Conservation (phyloP, 129 eudicot species). For the Smallanthus sonchifolius region DNA sequence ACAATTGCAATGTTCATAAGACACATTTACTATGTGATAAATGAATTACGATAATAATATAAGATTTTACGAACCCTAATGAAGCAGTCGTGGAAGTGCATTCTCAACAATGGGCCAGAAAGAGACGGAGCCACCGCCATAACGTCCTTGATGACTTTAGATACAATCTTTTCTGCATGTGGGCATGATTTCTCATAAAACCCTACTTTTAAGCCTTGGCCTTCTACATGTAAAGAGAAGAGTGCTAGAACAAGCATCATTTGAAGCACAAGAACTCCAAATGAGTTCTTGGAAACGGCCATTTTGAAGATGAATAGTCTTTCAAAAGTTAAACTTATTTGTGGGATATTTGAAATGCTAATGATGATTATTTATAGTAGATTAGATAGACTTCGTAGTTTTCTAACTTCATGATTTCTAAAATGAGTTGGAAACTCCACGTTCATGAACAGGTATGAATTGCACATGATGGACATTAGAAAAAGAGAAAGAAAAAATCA, state of each 20-base stretch:
- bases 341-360: slow-evolving; percentile 4
- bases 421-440: not conserved
- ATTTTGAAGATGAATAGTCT: not conserved
- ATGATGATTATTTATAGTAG: not conserved
- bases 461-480: not conserved
- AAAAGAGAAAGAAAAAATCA: too few species aligned
- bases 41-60: not conserved
- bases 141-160: slow-evolving; percentile 23
- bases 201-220: slow-evolving; percentile 48
- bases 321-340: not conserved
- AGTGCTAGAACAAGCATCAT: not conserved
- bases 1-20: not conserved
- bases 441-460: slow-evolving; percentile 2
- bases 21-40: too few species aligned
- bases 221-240: slow-evolving; percentile 9
- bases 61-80: slow-evolving; percentile 44
- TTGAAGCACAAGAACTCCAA: slow-evolving; percentile 1
- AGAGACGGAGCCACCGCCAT: slow-evolving; percentile 53
- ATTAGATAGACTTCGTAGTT: not conserved
- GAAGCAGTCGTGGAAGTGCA: slow-evolving; percentile 74
- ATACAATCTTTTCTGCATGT: slow-evolving; percentile 34
- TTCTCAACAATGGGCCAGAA: slow-evolving; percentile 53
- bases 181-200: slow-evolving; percentile 59
- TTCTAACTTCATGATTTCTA: not conserved
- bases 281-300: slow-evolving; percentile 11